Conservation (phyloP, 495 filamentous ascomycete genomes). For the Trichodelitschia bisporula region DNA sequence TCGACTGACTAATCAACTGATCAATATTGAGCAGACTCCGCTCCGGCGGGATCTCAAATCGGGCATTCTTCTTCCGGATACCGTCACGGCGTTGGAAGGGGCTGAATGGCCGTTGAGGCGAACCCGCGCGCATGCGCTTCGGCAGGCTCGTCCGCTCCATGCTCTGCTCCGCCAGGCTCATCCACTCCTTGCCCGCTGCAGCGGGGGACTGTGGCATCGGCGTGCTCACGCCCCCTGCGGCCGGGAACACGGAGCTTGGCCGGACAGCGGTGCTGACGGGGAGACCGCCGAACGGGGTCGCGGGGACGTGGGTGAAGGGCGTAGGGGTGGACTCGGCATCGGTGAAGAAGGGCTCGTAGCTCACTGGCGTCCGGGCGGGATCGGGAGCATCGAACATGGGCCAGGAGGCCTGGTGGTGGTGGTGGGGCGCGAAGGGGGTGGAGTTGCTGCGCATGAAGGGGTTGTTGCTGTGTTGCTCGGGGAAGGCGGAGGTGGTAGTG, state of each 20-base stretch:
- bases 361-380: conserved; percentile 19
- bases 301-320: conserved; percentile 7
- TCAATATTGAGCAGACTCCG: conserved; percentile 90
- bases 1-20: conserved; percentile 64
- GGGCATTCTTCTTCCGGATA: conserved; percentile 97
- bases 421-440: conserved; percentile 18
- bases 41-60: conserved; percentile 91
- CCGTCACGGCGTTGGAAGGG: conserved; percentile 47
- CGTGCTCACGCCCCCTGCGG: conserved; percentile 14
- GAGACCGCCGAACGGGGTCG: conserved; percentile 17
- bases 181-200: conserved; percentile 32
- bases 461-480: conserved; percentile 26
- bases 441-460: conserved; percentile 20
- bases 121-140: conserved; percentile 44
- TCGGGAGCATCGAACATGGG: conserved; percentile 14
- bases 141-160: conserved; percentile 34
- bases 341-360: conserved; percentile 11
- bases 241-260: conserved; percentile 10
- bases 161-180: conserved; percentile 17
- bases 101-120: conserved; percentile 57
- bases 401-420: conserved; percentile 16
- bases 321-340: conserved; percentile 21
- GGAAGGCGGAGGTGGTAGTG: too few relatives aligned
- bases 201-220: conserved; percentile 29
- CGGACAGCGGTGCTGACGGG: conserved; percentile 10